Percentiles rank a stretch among this genome's conserved stretches.
Conservation (phyloP, 345 rosid genomes). For the Noccaea caerulescens region DNA sequence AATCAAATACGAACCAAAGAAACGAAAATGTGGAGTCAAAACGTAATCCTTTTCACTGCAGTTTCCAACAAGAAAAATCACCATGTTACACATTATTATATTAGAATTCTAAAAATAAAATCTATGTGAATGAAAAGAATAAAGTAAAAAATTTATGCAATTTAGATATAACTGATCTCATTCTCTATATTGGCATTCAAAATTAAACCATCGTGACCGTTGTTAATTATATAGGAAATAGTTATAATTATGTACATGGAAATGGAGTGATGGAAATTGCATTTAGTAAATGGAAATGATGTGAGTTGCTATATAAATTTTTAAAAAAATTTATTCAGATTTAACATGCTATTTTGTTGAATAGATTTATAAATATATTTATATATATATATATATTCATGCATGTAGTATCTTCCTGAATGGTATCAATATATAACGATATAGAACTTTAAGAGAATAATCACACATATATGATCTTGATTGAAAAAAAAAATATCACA, state of each 20-base stretch:
- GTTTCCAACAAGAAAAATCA: not conserved
- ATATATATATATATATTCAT: no score
- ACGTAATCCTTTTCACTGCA: slow-evolving; percentile 8
- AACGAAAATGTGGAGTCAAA: slow-evolving; percentile 12
- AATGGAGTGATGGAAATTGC: not conserved
- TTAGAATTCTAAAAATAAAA: not conserved
- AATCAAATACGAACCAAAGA: not conserved
- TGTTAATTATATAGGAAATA: not conserved
- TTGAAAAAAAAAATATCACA: no score
- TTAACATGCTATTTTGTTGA: no score
- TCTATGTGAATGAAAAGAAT: not conserved
- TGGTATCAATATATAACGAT: no score
- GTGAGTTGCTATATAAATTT: no score
- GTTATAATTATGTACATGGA: not conserved
- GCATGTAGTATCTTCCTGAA: no score
- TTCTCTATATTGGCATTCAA: not conserved
- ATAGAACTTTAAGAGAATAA: no score
- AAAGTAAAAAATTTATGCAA: not conserved
- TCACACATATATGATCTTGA: no score
- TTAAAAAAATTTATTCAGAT: no score
- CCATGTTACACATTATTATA: not conserved
- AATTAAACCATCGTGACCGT: not conserved
- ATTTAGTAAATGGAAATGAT: no score
- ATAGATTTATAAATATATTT: no score
- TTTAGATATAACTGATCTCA: not conserved